Conservation (phyloP, 139 green algal species). For the Nannochloris sp. region DNA sequence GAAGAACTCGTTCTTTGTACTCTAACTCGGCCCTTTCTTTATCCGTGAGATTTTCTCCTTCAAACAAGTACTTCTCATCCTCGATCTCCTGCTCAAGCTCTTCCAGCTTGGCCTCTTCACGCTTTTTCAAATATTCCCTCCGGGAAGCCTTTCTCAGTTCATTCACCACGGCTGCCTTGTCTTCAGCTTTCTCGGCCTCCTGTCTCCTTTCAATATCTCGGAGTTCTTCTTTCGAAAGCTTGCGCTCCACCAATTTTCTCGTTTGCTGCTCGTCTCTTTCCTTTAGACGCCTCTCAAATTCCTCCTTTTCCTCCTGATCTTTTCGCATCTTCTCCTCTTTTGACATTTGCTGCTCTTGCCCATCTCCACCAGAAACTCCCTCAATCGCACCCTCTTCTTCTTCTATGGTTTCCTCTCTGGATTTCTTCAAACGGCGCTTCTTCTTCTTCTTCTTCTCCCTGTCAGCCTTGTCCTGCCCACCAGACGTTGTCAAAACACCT, state of each 20-base stretch:
- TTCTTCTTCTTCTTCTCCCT: conserved; percentile 1
- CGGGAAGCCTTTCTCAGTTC: conserved; percentile 62
- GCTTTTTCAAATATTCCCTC: conserved; percentile 93
- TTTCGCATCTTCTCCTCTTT: conserved; percentile 30
- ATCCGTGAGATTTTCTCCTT: conserved; percentile 55
- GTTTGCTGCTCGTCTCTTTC: conserved; percentile 63
- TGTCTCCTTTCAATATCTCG: conserved; percentile 35
- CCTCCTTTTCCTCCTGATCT: conserved; percentile 64
- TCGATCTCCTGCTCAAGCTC: conserved; percentile 70
- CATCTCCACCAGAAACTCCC: conserved; percentile 26
- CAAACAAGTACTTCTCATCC: conserved; percentile 67
- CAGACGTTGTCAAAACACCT: background rate
- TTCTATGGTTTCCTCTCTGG: conserved; percentile 53
- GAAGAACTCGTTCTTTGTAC: conserved; percentile 67
- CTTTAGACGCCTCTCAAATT: conserved; percentile 77
- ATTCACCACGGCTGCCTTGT: conserved; percentile 3
- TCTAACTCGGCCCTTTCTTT: conserved; percentile 78
- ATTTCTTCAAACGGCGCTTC: conserved; percentile 11
- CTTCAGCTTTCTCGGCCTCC: conserved; percentile 18
- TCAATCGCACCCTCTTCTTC: conserved; percentile 42
- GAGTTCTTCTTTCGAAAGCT: conserved; percentile 45
- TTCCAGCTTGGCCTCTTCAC: conserved; percentile 76
- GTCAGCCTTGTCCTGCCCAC: background rate
- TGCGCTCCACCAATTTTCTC: conserved; percentile 52
- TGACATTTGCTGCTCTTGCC: conserved; percentile 11